These are phyloP conservation scores for Barnettozyma pratensis DNA, from an alignment of 805 yeast species.

Conservation along the genomic window DNA sequence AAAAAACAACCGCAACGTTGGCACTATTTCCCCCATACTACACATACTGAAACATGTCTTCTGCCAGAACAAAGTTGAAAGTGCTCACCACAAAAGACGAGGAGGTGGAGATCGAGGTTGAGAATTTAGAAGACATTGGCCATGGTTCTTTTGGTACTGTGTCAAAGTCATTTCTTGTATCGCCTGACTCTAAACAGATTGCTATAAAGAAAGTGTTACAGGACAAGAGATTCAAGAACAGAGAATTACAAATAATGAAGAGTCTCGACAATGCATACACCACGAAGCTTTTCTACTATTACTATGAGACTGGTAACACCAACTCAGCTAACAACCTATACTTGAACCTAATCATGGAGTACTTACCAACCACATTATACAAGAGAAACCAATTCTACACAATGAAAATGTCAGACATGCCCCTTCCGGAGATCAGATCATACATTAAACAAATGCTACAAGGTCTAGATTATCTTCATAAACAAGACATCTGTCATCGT, in stretches of 20 bases:
- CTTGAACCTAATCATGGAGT: constrained; percentile 85
- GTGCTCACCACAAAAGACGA: constrained; percentile 13
- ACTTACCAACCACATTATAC: constrained; percentile 92
- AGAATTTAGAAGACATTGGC: constrained; percentile 89
- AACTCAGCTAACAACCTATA: constrained; percentile 57
- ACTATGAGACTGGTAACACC: constrained; percentile 64
- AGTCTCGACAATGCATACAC: constrained; percentile 79
- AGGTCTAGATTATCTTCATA: constrained; percentile 74
- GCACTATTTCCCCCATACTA: too few relatives aligned
- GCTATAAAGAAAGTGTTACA: constrained; percentile 97
- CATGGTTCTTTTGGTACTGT: constrained; percentile 99
- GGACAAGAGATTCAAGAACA: constrained; percentile 87
- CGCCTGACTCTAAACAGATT: constrained; percentile 63
- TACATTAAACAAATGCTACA: constrained; percentile 76
- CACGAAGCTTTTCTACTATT: constrained; percentile 82
- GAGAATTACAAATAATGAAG: constrained; percentile 96
- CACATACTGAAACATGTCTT: background rate
- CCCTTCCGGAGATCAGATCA: constrained; percentile 79
- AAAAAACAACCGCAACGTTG: background rate
- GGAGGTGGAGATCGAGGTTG: constrained; percentile 54
- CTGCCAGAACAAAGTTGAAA: constrained; percentile 1
- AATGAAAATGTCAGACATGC: constrained; percentile 72
- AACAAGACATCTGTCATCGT: constrained; percentile 81
- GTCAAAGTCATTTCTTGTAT: constrained; percentile 76
- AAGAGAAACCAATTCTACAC: constrained; percentile 86